Base-by-base conservation (phyloP, 2,329 filamentous ascomycete genomes). In the Ceratocystis harringtonii region DNA sequence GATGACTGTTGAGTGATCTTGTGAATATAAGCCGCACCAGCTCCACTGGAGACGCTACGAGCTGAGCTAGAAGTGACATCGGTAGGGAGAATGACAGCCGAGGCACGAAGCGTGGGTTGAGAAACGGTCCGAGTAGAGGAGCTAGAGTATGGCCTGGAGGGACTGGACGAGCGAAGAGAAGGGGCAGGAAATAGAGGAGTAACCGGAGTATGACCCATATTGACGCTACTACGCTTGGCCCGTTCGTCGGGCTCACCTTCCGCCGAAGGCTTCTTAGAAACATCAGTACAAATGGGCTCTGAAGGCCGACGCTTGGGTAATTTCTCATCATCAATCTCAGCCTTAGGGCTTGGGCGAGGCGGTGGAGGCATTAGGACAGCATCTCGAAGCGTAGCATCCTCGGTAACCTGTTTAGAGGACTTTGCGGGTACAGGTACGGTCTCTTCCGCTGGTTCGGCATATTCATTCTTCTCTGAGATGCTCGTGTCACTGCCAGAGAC, bases 201-300 rank as follows among this genome's bases (percentile, higher is more conserved):
- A 52, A 88, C 83, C n/a, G 91, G 89, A n/a, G 90, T 90, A 12
- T 65, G 52, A 1, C 63, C 55, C 73, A 91, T 92, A 25, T 88
- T 85, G 7, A 94, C 85, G 1, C 82, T 81, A 69, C 95, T 84
- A 1, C 89, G 87, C 72, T 86, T 87, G n/a, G 90, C 90, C 76
- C 96, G 84, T 72, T 94, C 82, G 19, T 95, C 78, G 1, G 87
- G 91, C 32, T 90, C 91, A 28, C 52, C 52, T 22, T 63, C 61
- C 6, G 19, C 50, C 17, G 25, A 25, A 10, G 62, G 22, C 43
- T 64, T 44, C 41, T 88, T 86, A 30, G 76, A 80, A 50, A 84
- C 76, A 72, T 81, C 81, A 12, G 48, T 48, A 4, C 50, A 41
- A n/a, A 66, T 66, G n/a, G 36, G 60, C 10, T 66, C 65, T 25